phyloP scores from a whole-genome alignment of 73 alveolate species.

The Uronychia setigera region DNA sequence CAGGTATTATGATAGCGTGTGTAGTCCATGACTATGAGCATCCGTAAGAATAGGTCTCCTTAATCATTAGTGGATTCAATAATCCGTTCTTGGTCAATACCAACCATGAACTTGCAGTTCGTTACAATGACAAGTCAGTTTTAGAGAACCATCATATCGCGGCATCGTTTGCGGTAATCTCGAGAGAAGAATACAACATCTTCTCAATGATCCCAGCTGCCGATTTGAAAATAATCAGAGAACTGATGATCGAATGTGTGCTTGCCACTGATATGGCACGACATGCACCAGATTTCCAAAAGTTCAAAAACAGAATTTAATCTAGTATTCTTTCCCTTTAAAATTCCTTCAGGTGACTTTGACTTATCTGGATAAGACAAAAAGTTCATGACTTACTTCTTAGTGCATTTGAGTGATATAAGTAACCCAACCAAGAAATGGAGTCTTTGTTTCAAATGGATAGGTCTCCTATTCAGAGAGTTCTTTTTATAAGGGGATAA shows the following conservation, averaged over 20 bases:
- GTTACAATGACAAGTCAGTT: constrained; percentile 65
- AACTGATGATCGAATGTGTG: constrained; percentile 77
- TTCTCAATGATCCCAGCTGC: constrained; percentile 33
- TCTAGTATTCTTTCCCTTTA: too few species aligned
- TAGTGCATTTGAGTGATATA: constrained; percentile 81
- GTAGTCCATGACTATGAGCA: constrained; percentile 80
- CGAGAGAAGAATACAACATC: constrained; percentile 46
- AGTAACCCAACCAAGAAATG: constrained; percentile 82
- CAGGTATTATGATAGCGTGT: constrained; percentile 28
- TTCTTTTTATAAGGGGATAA: constrained; percentile 15
- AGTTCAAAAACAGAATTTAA: constrained; percentile 58
- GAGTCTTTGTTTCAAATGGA: constrained; percentile 57
- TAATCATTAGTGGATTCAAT: constrained; percentile 71
- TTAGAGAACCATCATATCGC: constrained; percentile 72
- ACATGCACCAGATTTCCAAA: constrained; percentile 73
- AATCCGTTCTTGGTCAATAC: constrained; percentile 60
- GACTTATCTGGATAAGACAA: constrained; percentile 58
- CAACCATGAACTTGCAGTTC: constrained; percentile 47
- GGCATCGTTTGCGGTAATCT: constrained; percentile 45
- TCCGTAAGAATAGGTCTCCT: constrained; percentile 74
- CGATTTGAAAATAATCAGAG: constrained; percentile 60
- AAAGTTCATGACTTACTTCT: constrained; percentile 48
- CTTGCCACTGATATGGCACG: constrained; percentile 86
- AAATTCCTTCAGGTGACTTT: constrained; percentile 67
- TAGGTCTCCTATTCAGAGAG: constrained; percentile 7